Evolutionary conservation across 805 yeast species (phyloP).

Genomic region (Kodamaea sagamina): DNA sequence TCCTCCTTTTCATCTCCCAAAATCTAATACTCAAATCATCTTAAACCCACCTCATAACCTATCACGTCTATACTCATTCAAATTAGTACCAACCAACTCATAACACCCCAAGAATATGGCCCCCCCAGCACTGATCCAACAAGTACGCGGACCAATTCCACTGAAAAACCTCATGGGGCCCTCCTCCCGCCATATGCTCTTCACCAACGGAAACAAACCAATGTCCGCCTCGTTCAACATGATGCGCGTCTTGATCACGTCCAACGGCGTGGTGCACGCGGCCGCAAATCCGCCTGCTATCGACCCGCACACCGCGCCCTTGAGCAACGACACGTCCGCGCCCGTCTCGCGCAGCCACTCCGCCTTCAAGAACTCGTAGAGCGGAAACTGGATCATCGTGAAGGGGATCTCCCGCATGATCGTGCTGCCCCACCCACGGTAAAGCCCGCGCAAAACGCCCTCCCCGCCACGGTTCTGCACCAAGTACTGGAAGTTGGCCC

Average conservation of each 20-base stretch:
- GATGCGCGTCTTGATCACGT: conserved; percentile 77
- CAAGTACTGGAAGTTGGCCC: conserved; percentile 64
- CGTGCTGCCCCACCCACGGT: conserved; percentile 92
- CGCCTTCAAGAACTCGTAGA: conserved; percentile 80
- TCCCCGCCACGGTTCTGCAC: conserved; percentile 70
- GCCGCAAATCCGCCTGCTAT: conserved; percentile 84
- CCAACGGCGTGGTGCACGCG: conserved; percentile 78
- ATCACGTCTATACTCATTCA: not conserved
- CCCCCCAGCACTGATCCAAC: conserved; percentile 99
- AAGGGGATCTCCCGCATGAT: conserved; percentile 95
- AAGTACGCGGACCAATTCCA: conserved; percentile 93
- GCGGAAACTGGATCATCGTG: conserved; percentile 92
- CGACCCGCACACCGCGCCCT: conserved; percentile 84
- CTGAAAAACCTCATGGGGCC: conserved; percentile 71
- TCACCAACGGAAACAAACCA: conserved; percentile 49
- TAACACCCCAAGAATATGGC: conserved; percentile 95
- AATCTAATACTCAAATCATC: not conserved
- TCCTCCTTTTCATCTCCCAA: too few relatives aligned
- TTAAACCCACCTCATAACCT: not conserved
- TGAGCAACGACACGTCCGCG: conserved; percentile 56
- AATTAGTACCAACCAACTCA: conserved; percentile 53
- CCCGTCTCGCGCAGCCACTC: conserved; percentile 46
- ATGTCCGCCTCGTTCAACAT: conserved; percentile 67
- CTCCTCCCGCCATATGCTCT: conserved; percentile 62
- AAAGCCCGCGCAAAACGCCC: conserved; percentile 74